Base-by-base conservation (phyloP, 2,329 filamentous ascomycete genomes). In the Dothiorella sarmentorum region DNA sequence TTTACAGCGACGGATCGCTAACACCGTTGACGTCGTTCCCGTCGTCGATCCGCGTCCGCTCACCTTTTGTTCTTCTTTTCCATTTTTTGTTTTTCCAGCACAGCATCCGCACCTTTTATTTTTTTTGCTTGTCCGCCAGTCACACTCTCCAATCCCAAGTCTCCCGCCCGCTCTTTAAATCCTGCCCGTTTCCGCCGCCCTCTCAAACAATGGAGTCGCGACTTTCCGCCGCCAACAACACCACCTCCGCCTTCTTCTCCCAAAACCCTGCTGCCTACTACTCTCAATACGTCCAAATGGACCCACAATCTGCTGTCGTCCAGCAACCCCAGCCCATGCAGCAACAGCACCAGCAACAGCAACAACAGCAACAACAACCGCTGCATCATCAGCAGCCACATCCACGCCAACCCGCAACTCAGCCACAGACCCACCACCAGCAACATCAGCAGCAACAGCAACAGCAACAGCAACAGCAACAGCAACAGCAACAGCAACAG, bases 191-290 rank as follows among this genome's bases (percentile, higher is more conserved):
- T 24, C 53, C 31, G 35, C 26, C 27, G 17, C 29, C 18, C 15
- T 27, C 22, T 3, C 27, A n/a, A 31, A 37, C 29, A 20, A 58
- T 58, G 55, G 55, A 29, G 31, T 51, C 55, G 35, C 55, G 42
- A 20, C 43, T 58, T 27, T 40, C 55, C 24, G 18, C 9, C 55
- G 29, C 15, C 4, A 35, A 49, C 44, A 9, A 15, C n/a, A 9
- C 29, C 52, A 27, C 5, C 15, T 10, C 33, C 9, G 33, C 33
- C 49, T 53, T 53, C 49, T 53, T 29, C n/a, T 9, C 33, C 17
- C 55, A 57, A 24, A 15, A 35, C 22, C 42, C 55, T 11, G 43
- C 55, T 11, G 43, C 43, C 43, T 47, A 47, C 43, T 58, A 47
- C 27, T 11, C 33, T 2, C 42, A 38, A n/a, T 47, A 35, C 33